Evolutionary conservation across 257 asterid species (phyloP).

Genomic region (Leonotis leonurus): DNA sequence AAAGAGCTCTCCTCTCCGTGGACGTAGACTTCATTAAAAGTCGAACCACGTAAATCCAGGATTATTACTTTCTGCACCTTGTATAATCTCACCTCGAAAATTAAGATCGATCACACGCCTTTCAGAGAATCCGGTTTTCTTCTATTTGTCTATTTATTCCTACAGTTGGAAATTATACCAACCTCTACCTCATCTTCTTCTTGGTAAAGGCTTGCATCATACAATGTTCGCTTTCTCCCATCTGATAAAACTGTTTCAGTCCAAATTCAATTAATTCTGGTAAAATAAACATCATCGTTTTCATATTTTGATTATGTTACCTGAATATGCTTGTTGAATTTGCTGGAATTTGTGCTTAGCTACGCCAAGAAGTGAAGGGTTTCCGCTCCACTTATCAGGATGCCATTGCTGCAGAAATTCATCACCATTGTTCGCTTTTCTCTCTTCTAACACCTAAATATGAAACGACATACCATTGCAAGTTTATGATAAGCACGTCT

Average conservation of each 20-base stretch:
- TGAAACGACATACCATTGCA: conserved; percentile 61
- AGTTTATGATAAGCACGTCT: conserved; percentile 57
- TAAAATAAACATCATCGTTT: too few relatives aligned
- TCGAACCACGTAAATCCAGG: too few relatives aligned
- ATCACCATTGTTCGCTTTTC: not conserved
- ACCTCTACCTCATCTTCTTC: conserved; percentile 54
- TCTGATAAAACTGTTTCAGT: conserved; percentile 51
- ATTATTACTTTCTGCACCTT: too few relatives aligned
- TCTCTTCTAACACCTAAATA: too few relatives aligned
- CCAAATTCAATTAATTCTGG: not conserved
- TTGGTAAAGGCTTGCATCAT: conserved; percentile 49
- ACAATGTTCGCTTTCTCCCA: conserved; percentile 38
- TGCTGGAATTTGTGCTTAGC: conserved; percentile 57
- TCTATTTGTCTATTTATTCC: too few relatives aligned
- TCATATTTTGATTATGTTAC: conserved; percentile 27
- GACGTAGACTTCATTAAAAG: too few relatives aligned
- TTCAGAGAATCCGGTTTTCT: too few relatives aligned
- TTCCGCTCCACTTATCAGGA: conserved; percentile 56
- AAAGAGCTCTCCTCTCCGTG: too few relatives aligned
- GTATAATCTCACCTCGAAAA: too few relatives aligned
- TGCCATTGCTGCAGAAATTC: conserved; percentile 56
- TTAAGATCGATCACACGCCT: too few relatives aligned
- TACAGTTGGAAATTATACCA: too few relatives aligned
- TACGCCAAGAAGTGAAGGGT: conserved; percentile 40
- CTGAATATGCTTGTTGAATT: conserved; percentile 77